Conservation (phyloP, 2,329 filamentous ascomycete genomes). For the Claviceps pazoutovae region DNA sequence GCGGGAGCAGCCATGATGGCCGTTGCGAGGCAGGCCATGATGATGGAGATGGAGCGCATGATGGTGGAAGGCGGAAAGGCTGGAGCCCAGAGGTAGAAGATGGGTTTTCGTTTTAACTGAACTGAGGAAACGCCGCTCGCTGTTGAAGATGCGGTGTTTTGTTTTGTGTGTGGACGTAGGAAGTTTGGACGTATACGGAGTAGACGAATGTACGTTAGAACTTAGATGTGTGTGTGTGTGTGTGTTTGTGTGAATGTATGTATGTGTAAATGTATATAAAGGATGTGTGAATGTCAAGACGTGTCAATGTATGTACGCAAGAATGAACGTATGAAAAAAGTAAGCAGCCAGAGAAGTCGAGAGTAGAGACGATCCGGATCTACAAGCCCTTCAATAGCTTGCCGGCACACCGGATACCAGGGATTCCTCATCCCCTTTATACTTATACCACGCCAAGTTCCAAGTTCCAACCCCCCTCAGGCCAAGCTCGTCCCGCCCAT, state of each 20-base stretch:
- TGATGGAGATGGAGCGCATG: constrained; percentile 3
- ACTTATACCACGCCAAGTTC: too few relatives aligned
- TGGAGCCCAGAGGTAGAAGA: too few relatives aligned
- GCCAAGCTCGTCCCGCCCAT: too few relatives aligned
- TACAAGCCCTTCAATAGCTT: too few relatives aligned
- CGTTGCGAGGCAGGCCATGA: constrained; percentile 3
- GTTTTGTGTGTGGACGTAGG: background rate
- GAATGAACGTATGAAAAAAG: background rate
- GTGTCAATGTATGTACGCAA: background rate
- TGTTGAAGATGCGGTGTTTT: background rate
- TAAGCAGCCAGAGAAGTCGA: too few relatives aligned
- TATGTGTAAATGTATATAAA: background rate
- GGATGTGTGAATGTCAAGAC: background rate
- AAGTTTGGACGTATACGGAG: too few relatives aligned
- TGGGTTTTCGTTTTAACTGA: too few relatives aligned
- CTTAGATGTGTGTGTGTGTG: background rate
- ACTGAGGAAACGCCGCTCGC: too few relatives aligned
- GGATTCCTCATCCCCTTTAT: too few relatives aligned
- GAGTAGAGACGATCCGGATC: too few relatives aligned
- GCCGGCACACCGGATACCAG: too few relatives aligned
- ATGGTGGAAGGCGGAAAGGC: background rate
- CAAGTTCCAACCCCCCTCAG: too few relatives aligned
- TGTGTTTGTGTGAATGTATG: background rate
- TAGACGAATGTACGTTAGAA: background rate
- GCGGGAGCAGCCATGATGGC: background rate